Percentiles rank a stretch among this genome's conserved stretches.
Conservation (phyloP, 1,284 basidiomycete species). For the Cryptococcus hybrid region DNA sequence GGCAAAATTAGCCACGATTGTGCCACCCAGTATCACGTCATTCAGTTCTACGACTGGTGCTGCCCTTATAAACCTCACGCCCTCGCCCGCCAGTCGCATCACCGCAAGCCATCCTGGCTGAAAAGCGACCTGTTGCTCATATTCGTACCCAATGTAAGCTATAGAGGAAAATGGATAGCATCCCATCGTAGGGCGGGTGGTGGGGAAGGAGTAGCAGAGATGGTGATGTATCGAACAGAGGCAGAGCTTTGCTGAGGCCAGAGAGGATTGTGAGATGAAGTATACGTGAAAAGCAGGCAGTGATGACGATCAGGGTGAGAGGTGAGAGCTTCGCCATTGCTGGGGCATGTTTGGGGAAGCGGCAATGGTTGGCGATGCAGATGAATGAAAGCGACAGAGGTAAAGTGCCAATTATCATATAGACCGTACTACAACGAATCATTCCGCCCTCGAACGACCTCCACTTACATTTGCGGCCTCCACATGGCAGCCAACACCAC, state of each 20-base stretch:
- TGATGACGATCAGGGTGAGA: conserved; percentile 1
- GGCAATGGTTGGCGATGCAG: no score
- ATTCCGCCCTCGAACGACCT: no score
- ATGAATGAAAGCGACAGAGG: no score
- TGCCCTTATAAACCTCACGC: conserved; percentile 26
- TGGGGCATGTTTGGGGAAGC: no score
- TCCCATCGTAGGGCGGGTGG: conserved; percentile 69
- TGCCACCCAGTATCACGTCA: conserved; percentile 32
- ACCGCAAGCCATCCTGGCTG: conserved; percentile 67
- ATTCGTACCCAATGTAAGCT: conserved; percentile 61
- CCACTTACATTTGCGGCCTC: no score
- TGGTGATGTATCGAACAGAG: conserved; percentile 39
- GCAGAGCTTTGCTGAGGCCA: conserved; percentile 10
- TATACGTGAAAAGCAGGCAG: conserved; percentile 11
- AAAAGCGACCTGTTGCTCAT: conserved; percentile 88
- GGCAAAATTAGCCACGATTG: conserved; percentile 25
- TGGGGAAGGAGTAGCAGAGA: conserved; percentile 8
- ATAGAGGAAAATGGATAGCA: conserved; percentile 70
- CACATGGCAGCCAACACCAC: no score
- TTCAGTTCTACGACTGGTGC: conserved; percentile 7
- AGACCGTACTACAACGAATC: no score
- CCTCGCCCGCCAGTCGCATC: conserved; percentile 52
- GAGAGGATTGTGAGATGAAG: conserved; percentile 17
- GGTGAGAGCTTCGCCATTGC: no score
- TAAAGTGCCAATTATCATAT: no score